Percentiles rank a stretch among this genome's conserved stretches.
Evolutionary conservation across 2,329 filamentous ascomycete species (phyloP).

Genomic region (Corinectria fuckeliana): DNA sequence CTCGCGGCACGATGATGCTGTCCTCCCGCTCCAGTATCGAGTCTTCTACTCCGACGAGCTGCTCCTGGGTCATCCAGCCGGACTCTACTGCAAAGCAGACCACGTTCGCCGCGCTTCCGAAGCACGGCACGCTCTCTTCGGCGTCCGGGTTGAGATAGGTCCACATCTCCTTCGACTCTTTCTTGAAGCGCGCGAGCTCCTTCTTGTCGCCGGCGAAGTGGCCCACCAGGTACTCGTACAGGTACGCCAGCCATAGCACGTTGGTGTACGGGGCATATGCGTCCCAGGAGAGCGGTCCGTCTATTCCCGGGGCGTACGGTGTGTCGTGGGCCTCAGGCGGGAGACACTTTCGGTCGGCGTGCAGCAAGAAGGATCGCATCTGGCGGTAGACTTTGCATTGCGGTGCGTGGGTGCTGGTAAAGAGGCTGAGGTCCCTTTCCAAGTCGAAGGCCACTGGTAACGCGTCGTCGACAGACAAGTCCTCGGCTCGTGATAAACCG

Average conservation of each 20-base stretch:
- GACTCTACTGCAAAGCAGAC: constrained; percentile 64
- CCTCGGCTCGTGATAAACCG: constrained; percentile 65
- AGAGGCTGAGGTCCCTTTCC: constrained; percentile 65
- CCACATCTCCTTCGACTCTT: constrained; percentile 60
- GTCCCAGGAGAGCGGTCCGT: constrained; percentile 61
- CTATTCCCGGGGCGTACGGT: constrained; percentile 54
- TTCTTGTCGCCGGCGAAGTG: constrained; percentile 56
- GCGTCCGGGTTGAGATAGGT: constrained; percentile 60
- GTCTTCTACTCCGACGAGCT: constrained; percentile 51
- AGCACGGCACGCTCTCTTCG: constrained; percentile 54
- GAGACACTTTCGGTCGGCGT: constrained; percentile 57
- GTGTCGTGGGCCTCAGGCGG: constrained; percentile 54
- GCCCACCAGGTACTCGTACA: constrained; percentile 59
- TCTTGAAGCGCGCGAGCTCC: constrained; percentile 54
- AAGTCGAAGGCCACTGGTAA: constrained; percentile 61
- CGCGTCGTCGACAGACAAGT: constrained; percentile 46
- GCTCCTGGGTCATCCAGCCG: constrained; percentile 62
- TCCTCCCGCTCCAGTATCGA: constrained; percentile 49
- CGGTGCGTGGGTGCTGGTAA: constrained; percentile 64
- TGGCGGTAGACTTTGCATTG: constrained; percentile 69
- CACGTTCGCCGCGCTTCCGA: constrained; percentile 62
- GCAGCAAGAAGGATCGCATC: constrained; percentile 64
- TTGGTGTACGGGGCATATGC: constrained; percentile 67
- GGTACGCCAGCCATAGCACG: constrained; percentile 69
- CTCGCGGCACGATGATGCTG: constrained; percentile 47